Conservation (phyloP, 2,329 filamentous ascomycete species). For the Chrysosphaeria jannelii region DNA sequence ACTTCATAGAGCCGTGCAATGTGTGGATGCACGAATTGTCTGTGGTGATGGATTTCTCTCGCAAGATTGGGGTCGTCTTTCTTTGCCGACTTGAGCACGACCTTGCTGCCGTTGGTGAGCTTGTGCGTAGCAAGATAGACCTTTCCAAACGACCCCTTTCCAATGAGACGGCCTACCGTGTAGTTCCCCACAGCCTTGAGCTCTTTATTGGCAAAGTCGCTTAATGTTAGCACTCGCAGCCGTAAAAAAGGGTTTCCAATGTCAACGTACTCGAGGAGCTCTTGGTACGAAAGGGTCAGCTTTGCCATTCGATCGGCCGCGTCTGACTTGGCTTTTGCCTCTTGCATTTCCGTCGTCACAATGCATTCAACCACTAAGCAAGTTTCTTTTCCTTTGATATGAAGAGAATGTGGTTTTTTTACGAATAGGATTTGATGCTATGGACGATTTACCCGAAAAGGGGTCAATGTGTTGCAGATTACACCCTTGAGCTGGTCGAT, state of each 20-base stretch:
- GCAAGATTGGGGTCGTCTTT: conserved; percentile 89
- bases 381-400: too few species aligned
- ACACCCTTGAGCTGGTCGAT: too few species aligned
- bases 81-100: conserved; percentile 92
- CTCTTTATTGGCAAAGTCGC: conserved; percentile 81
- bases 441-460: too few species aligned
- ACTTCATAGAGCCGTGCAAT: conserved; percentile 94
- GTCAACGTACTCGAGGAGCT: conserved; percentile 57
- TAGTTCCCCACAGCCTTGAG: conserved; percentile 88
- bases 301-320: conserved; percentile 40
- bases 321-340: conserved; percentile 42
- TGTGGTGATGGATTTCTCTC: conserved; percentile 92
- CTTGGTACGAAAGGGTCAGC: conserved; percentile 92
- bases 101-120: conserved; percentile 96
- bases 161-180: conserved; percentile 65
- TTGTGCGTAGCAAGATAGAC: conserved; percentile 92
- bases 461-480: too few species aligned
- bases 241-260: conserved; percentile 1
- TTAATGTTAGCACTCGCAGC: conserved; percentile 10
- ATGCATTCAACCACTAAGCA: too few species aligned
- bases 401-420: too few species aligned
- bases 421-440: too few species aligned
- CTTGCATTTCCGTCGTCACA: conserved; percentile 3
- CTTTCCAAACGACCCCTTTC: conserved; percentile 94
- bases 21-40: conserved; percentile 90